Conservation (phyloP, 495 filamentous ascomycete species). For the Aspergillus baeticus region DNA sequence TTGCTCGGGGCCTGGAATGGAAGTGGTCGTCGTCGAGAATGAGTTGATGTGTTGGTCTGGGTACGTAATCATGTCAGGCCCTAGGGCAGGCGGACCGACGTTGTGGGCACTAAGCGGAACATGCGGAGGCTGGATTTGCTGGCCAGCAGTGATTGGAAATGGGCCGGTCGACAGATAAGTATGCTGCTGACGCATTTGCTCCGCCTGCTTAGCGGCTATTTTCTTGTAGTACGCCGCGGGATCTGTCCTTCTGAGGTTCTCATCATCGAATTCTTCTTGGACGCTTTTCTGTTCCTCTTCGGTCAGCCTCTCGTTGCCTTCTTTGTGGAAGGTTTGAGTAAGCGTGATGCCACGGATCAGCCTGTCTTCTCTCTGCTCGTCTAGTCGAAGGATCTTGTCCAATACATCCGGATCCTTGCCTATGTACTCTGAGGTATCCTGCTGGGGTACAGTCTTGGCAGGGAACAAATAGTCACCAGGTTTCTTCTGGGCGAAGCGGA, state of each 20-base stretch:
- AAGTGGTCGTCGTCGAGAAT: too few relatives aligned
- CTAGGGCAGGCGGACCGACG: conserved; percentile 17
- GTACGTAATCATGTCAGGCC: conserved; percentile 16
- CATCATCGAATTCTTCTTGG: conserved; percentile 39
- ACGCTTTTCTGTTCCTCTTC: conserved; percentile 53
- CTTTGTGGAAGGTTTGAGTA: conserved; percentile 57
- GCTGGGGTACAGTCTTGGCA: conserved; percentile 49
- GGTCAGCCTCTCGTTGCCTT: conserved; percentile 56
- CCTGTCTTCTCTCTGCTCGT: conserved; percentile 13
- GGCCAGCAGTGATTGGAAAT: background rate
- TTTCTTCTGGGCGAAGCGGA: conserved; percentile 52
- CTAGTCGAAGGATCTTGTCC: conserved; percentile 59
- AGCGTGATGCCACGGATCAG: conserved; percentile 54
- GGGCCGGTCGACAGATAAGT: background rate
- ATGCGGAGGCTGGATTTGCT: background rate
- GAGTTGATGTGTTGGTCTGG: background rate
- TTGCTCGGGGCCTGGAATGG: too few relatives aligned
- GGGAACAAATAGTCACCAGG: conserved; percentile 54
- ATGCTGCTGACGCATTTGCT: background rate
- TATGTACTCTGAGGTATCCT: conserved; percentile 50
- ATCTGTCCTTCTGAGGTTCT: conserved; percentile 46
- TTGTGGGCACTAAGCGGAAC: conserved; percentile 17
- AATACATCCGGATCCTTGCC: conserved; percentile 69
- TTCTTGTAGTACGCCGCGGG: conserved; percentile 32
- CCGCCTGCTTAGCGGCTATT: conserved; percentile 19